These are phyloP conservation scores for Sungouiozyma ichnusensis DNA, from an alignment of 805 yeast genomes.

Conservation along the genomic window DNA sequence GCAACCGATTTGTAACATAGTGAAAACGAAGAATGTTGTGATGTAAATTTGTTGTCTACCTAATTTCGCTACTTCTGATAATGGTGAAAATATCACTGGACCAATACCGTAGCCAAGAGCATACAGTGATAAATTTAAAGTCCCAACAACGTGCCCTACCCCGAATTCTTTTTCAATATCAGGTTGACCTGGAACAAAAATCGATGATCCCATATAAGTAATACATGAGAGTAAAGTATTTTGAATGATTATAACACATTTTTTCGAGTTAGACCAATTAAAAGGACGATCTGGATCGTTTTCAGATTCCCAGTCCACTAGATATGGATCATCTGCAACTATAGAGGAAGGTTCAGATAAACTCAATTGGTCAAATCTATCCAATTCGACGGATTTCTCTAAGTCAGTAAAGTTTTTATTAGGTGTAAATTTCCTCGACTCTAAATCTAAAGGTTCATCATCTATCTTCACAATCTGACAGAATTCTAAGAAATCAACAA, in stretches of 20 bases:
- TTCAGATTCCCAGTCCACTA: constrained; percentile 13
- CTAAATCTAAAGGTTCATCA: not conserved
- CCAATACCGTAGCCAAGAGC: constrained; percentile 55
- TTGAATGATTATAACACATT: constrained; percentile 29
- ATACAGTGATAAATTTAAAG: constrained; percentile 42
- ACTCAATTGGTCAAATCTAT: not conserved
- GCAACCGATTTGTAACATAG: constrained; percentile 44
- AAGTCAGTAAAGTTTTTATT: not conserved
- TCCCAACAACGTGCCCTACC: constrained; percentile 34
- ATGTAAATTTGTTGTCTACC: constrained; percentile 45
- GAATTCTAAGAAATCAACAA: constrained; percentile 14
- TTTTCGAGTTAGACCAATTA: constrained; percentile 41
- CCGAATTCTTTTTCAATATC: constrained; percentile 35
- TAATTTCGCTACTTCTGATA: constrained; percentile 41
- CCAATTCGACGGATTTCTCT: not conserved
- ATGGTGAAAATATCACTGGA: constrained; percentile 46
- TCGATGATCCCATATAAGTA: constrained; percentile 45
- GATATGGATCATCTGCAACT: constrained; percentile 16
- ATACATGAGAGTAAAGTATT: constrained; percentile 37
- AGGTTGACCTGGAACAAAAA: constrained; percentile 40
- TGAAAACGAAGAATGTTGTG: constrained; percentile 35
- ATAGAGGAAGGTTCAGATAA: not conserved
- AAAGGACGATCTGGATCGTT: constrained; percentile 47
- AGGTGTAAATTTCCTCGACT: not conserved
- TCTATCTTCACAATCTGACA: constrained; percentile 6